These are phyloP conservation scores for Amanita thiersii DNA, from an alignment of 768 basidiomycete species.

Conservation along the genomic window DNA sequence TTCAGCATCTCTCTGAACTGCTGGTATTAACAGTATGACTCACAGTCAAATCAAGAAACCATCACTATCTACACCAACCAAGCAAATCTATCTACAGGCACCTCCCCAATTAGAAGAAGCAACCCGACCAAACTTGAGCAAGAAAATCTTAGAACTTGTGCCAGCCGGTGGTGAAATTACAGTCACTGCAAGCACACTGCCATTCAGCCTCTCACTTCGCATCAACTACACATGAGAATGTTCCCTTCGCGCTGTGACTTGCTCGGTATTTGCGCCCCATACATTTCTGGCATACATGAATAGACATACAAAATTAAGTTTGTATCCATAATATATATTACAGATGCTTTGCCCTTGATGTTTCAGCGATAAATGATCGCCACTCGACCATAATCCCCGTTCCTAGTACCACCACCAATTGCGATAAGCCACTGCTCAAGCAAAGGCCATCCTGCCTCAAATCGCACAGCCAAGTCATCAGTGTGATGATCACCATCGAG, in stretches of 20 bases:
- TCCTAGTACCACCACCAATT: constrained; percentile 52
- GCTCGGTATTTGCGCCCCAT: too few relatives aligned
- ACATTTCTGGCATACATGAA: too few relatives aligned
- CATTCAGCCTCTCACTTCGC: constrained; percentile 73
- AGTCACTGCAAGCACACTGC: constrained; percentile 83
- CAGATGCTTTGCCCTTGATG: too few relatives aligned
- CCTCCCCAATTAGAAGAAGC: constrained; percentile 86
- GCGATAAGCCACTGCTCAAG: constrained; percentile 64
- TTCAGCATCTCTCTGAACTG: constrained; percentile 6
- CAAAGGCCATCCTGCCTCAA: constrained; percentile 78
- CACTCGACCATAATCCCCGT: constrained; percentile 66
- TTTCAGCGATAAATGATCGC: constrained; percentile 69
- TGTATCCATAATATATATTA: too few relatives aligned
- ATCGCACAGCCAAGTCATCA: constrained; percentile 80
- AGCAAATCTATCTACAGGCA: constrained; percentile 87
- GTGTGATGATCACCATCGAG: constrained; percentile 90
- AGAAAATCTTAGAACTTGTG: constrained; percentile 78
- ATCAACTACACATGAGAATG: constrained; percentile 39
- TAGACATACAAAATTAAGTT: too few relatives aligned
- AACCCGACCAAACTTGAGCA: constrained; percentile 87
- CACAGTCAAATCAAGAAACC: constrained; percentile 94
- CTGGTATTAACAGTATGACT: constrained; percentile 4
- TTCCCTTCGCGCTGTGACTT: neutral
- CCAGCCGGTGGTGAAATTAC: constrained; percentile 68
- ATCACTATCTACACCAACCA: constrained; percentile 70